Percentiles rank a stretch among this genome's conserved stretches.
phyloP scores from a whole-genome alignment of 768 basidiomycete species.

The Pisolithus microcarpus region DNA sequence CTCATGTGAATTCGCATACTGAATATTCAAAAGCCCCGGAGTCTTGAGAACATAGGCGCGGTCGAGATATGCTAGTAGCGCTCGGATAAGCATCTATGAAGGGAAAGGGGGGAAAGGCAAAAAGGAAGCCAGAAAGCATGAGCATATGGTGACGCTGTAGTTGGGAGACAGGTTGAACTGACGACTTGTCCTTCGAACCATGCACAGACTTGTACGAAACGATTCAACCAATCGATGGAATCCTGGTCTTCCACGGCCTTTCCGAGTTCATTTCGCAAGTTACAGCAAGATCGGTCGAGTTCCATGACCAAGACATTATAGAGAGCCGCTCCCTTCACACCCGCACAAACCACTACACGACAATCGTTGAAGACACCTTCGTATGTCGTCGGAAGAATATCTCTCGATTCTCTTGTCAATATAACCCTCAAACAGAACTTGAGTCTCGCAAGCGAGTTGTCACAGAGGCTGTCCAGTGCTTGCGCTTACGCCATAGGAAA shows the following conservation, averaged over 20 bases:
- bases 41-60: conserved; percentile 49
- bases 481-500: conserved; percentile 6
- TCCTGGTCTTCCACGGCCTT: neutral
- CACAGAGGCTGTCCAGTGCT: conserved; percentile 4
- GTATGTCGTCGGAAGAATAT: conserved; percentile 40
- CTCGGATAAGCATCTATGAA: conserved; percentile 49
- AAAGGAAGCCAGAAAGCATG: too few relatives aligned
- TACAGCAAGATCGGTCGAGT: conserved; percentile 47
- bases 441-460: conserved; percentile 24
- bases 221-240: conserved; percentile 48
- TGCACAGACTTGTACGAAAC: conserved; percentile 48
- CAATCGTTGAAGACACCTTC: conserved; percentile 54
- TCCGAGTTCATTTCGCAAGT: conserved; percentile 35
- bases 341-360: conserved; percentile 45
- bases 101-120: neutral
- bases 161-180: conserved; percentile 21
- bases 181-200: conserved; percentile 67
- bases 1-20: conserved; percentile 30
- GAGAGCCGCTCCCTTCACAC: conserved; percentile 48
- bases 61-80: conserved; percentile 66
- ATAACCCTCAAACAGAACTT: conserved; percentile 33
- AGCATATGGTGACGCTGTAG: too few relatives aligned
- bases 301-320: conserved; percentile 54
- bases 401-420: conserved; percentile 31
- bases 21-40: conserved; percentile 33